A percentile compares a stretch with the other conserved stretches of the same genome.
Evolutionary conservation across 148 eudicot genomes (phyloP).

Genomic region (Rhododendron williamsianum): DNA sequence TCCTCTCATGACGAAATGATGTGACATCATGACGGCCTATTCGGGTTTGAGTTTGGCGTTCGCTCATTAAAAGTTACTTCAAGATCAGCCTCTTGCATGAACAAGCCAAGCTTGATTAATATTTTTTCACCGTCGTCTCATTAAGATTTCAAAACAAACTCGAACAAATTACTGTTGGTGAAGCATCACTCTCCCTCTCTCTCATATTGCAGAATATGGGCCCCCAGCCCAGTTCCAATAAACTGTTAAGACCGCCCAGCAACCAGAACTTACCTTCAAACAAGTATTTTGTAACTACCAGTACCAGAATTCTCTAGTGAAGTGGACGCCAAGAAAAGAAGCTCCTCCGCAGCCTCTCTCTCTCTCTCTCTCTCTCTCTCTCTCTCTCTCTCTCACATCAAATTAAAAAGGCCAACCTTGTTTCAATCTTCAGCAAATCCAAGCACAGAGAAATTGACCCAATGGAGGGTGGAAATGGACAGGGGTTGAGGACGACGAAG

Average conservation of each 20-base stretch:
- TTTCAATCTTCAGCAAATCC: not conserved
- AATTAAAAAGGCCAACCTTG: not conserved
- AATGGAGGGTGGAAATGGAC: not conserved
- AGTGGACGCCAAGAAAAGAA: constrained; percentile 86
- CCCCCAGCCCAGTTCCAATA: not conserved
- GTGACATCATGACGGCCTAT: too few species aligned
- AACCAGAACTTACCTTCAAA: not conserved
- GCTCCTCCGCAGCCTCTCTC: constrained; percentile 17
- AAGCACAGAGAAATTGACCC: not conserved
- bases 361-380: not conserved
- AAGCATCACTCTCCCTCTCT: not conserved
- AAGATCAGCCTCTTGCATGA: too few species aligned
- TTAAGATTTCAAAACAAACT: too few species aligned
- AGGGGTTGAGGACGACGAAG: constrained; percentile 13
- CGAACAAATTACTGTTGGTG: not conserved
- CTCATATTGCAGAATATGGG: not conserved
- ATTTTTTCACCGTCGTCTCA: too few species aligned
- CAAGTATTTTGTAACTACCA: not conserved
- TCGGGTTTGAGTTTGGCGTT: too few species aligned
- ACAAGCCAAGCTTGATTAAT: too few species aligned
- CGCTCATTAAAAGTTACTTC: too few species aligned
- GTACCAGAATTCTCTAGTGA: constrained; percentile 47
- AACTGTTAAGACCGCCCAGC: not conserved
- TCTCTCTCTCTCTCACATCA: not conserved
- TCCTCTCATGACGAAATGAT: too few species aligned